Percentiles rank a stretch among this genome's conserved stretches.
Evolutionary conservation across 2,329 filamentous ascomycete species (phyloP).

Genomic region (Venturia aucupariae): DNA sequence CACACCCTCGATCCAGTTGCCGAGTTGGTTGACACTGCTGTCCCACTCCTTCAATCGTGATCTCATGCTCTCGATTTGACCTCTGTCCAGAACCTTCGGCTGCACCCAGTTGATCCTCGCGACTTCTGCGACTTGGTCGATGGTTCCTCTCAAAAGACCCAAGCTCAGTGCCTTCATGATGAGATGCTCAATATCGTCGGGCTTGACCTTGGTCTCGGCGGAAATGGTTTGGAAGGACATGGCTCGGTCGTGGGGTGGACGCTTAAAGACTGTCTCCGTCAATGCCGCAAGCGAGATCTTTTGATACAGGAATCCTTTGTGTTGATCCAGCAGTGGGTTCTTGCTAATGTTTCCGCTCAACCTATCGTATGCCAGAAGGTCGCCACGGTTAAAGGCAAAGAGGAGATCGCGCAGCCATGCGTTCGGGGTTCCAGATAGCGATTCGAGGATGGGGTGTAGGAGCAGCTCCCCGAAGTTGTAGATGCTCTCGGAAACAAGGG

Average conservation of each 20-base stretch:
- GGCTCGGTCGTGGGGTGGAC: slow-evolving; percentile 87
- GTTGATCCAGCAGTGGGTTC: slow-evolving; percentile 68
- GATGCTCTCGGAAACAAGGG: slow-evolving; percentile 86
- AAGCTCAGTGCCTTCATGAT: slow-evolving; percentile 99
- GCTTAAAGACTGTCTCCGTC: slow-evolving; percentile 91
- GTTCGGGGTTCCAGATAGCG: slow-evolving; percentile 63
- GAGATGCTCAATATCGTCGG: slow-evolving; percentile 90
- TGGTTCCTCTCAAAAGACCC: slow-evolving; percentile 79
- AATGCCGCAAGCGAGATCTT: slow-evolving; percentile 97
- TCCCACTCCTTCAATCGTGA: slow-evolving; percentile 88
- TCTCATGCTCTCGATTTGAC: slow-evolving; percentile 90
- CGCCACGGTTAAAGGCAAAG: slow-evolving; percentile 94
- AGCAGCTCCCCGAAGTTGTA: slow-evolving; percentile 99
- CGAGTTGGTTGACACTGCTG: slow-evolving; percentile 86
- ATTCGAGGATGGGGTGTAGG: slow-evolving; percentile 88
- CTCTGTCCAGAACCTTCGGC: slow-evolving; percentile 92
- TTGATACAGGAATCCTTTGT: slow-evolving; percentile 79
- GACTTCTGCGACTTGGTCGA: slow-evolving; percentile 91
- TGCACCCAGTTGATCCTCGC: slow-evolving; percentile 98
- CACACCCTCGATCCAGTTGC: slow-evolving; percentile 91
- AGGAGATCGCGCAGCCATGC: slow-evolving; percentile 91
- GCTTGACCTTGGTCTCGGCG: slow-evolving; percentile 82
- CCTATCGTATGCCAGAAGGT: slow-evolving; percentile 77
- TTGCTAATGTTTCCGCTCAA: slow-evolving; percentile 72
- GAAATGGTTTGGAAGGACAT: slow-evolving; percentile 88